phyloP scores from a whole-genome alignment of 2,329 filamentous ascomycete species.

The Dactylonectria macrodidyma region DNA sequence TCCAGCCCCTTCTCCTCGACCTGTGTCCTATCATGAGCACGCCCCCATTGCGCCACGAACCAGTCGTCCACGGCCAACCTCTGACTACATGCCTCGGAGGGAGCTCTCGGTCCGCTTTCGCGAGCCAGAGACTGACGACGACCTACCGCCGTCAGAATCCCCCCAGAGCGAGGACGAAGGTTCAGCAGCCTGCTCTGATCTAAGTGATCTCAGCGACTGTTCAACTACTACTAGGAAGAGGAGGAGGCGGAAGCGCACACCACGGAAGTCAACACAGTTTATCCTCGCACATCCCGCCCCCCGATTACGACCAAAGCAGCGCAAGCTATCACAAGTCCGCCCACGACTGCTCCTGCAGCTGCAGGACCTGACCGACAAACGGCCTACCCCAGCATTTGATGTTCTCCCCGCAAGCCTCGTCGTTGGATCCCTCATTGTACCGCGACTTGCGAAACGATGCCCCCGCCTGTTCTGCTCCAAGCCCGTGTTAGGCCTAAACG shows the following conservation, averaged over 20 bases:
- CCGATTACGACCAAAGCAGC: conserved; percentile 70
- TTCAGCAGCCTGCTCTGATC: conserved; percentile 57
- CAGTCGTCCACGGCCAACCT: conserved; percentile 51
- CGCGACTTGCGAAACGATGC: conserved; percentile 72
- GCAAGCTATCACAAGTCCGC: conserved; percentile 76
- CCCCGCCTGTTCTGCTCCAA: conserved; percentile 75
- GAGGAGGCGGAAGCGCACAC: conserved; percentile 60
- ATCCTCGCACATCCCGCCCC: conserved; percentile 78
- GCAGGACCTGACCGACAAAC: conserved; percentile 73
- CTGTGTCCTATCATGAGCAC: conserved; percentile 48
- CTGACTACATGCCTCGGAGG: conserved; percentile 56
- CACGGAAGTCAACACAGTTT: conserved; percentile 74
- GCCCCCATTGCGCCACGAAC: conserved; percentile 39
- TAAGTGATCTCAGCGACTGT: conserved; percentile 64
- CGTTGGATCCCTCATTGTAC: conserved; percentile 68
- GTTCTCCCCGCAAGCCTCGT: conserved; percentile 79
- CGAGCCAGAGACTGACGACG: conserved; percentile 52
- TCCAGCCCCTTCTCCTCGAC: conserved; percentile 36
- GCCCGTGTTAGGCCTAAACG: conserved; percentile 75
- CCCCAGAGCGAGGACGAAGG: conserved; percentile 64
- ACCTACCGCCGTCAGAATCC: conserved; percentile 37
- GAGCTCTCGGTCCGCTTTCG: conserved; percentile 65
- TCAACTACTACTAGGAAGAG: conserved; percentile 56
- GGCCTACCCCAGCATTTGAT: conserved; percentile 79
- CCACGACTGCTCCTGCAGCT: conserved; percentile 81